Base-by-base conservation (phyloP, 768 basidiomycete genomes). In the Russula virescens region DNA sequence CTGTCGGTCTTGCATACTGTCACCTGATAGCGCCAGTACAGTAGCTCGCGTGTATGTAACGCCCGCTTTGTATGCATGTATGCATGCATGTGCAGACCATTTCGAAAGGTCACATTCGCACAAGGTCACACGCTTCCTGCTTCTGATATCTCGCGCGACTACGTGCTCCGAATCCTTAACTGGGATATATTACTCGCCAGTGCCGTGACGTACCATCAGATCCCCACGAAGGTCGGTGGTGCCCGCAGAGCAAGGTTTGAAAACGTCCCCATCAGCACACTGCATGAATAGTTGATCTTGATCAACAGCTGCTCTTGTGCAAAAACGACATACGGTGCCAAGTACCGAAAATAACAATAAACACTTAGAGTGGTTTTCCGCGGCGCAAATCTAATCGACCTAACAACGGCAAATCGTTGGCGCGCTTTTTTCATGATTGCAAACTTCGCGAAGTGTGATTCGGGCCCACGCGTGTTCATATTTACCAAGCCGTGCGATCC, bases 401-500 rank as follows among this genome's bases (percentile, higher is more conserved):
- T 26, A n/a, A 18, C 43, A 35, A 18, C 35, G 31, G 23, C 34
- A 18, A n/a, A 53, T 8, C 34, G 0, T 53, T 23, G 51, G 6
- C 51, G 28, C 18, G 49, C 34, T 34, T 31, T 52, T 16, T n/a
- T n/a, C 18, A 55, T 35, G 16, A 26, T 8, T 26, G 23, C 23
- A 5, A 35, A 21, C 55, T 62, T 62, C 61, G 40, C 61, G 55
- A 62, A 62, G 48, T 51, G 61, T 62, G 55, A 45, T 45, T 19
- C 35, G 47, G 42, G 28, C 18, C n/a, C 40, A 21, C 34, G 35
- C 21, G 42, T 2, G 10, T 38, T 9, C 38, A 38, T 14, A 6
- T 25, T n/a, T 16, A 28, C 13, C 21, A n/a, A n/a, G 42, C 28
- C 2, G 16, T 55, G 25, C 31, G 19, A 25, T 18, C 38, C 16